A percentile compares a stretch with the other conserved stretches of the same genome.
Evolutionary conservation across 352 stramenopile genomes (phyloP).

Genomic region (Bremia lactucae): DNA sequence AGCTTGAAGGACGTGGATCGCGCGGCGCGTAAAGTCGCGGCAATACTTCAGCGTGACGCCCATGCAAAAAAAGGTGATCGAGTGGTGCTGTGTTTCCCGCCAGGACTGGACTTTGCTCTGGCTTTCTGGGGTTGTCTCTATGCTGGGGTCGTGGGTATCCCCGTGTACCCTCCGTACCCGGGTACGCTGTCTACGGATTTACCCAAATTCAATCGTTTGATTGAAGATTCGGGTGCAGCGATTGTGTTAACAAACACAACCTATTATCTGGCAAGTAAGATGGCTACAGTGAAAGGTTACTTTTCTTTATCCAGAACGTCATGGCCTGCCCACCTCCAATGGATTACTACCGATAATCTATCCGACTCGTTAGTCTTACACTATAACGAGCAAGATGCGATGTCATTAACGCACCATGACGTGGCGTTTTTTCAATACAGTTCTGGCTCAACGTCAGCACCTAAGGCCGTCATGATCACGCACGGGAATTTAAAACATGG

Average conservation of each 20-base stretch:
- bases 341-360: conserved; percentile 61
- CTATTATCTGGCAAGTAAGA: conserved; percentile 71
- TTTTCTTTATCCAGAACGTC: conserved; percentile 46
- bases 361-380: conserved; percentile 35
- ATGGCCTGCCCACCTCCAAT: conserved; percentile 58
- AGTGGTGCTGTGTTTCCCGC: conserved; percentile 69
- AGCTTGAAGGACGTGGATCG: conserved; percentile 60
- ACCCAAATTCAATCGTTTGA: conserved; percentile 69
- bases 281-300: conserved; percentile 69
- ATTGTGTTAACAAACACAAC: conserved; percentile 67
- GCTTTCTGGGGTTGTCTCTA: conserved; percentile 77
- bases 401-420: conserved; percentile 37
- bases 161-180: conserved; percentile 69
- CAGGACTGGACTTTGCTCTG: conserved; percentile 63
- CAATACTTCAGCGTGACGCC: conserved; percentile 40
- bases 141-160: conserved; percentile 55
- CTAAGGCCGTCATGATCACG: conserved; percentile 80
- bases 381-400: conserved; percentile 35
- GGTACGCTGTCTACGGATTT: conserved; percentile 63
- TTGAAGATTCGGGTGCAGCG: conserved; percentile 50
- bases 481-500: conserved; percentile 78
- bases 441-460: conserved; percentile 64
- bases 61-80: conserved; percentile 49
- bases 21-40: conserved; percentile 49
- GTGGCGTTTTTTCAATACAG: conserved; percentile 83